Base-by-base conservation (phyloP, 75 land plant species). In the Larix kaempferi region DNA sequence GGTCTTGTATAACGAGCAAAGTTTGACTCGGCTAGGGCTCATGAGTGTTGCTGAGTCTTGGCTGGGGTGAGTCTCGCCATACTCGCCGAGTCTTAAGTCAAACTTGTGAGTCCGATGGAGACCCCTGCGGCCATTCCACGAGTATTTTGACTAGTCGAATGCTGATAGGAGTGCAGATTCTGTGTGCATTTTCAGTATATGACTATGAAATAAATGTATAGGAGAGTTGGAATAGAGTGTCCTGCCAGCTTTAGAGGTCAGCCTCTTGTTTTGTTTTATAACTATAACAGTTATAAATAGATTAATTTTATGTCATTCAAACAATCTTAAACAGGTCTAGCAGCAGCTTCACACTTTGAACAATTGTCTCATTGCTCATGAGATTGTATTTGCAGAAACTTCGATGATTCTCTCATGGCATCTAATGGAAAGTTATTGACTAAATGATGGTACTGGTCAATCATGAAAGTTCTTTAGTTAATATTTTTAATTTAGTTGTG, bases 401-500 rank as follows among this genome's bases (percentile, higher is more conserved):
- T 39, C 4, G 23, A 16, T 35, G 52, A n/a, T 17, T 69, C n/a
- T 25, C 7, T 62, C 29, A 25, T 62, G 26, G 17, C 49, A 69
- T 69, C 22, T 21, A 19, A 41, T 69, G 37, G 35, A 19, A 62
- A 62, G 65, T 23, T 10, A 25, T 62, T 27, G 49, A 69, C 13
- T n/a, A 19, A 65, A 27, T 63, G 63, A 65, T 16, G 39, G 35
- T 5, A 65, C 29, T 26, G 25, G 4, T 26, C 65, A 65, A 33
- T 65, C 19, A 49, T 22, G 23, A 37, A 35, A 65, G 17, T 21
- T 39, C 21, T n/a, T 67, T 15, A 39, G 52, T 22, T 69, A n/a
- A 69, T 44, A 69, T 41, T 37, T 69, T 44, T 65, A 37, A n/a
- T 69, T 41, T 41, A 41, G 72, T 41, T 37, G 72, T 69, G 72